These are phyloP conservation scores for Leucosporidium yakuticum DNA, from an alignment of 768 basidiomycete genomes.

Conservation along the genomic window DNA sequence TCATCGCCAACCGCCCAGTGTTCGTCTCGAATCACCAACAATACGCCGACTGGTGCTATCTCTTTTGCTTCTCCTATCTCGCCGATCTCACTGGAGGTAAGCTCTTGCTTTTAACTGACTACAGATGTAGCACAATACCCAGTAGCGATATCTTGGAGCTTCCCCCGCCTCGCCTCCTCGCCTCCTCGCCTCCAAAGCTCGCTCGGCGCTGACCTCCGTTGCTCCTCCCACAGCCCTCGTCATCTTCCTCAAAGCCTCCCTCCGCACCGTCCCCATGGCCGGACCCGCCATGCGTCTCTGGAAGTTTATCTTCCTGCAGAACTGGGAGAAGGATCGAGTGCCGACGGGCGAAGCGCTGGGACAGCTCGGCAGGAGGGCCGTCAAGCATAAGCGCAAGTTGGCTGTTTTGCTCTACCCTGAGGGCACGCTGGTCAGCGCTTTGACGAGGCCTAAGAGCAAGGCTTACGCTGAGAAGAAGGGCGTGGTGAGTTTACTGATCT, in stretches of 20 bases:
- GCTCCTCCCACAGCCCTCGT: slow-evolving; percentile 48
- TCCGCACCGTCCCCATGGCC: slow-evolving; percentile 79
- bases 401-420: slow-evolving; percentile 89
- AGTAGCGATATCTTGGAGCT: no score
- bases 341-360: slow-evolving; percentile 8
- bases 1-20: slow-evolving; percentile 74
- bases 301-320: slow-evolving; percentile 31
- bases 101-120: no score
- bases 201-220: background rate
- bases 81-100: slow-evolving; percentile 58
- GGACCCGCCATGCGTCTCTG: slow-evolving; percentile 47
- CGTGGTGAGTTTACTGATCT: slow-evolving; percentile 59
- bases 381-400: slow-evolving; percentile 49
- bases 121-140: no score
- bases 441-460: slow-evolving; percentile 77
- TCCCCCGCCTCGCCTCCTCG: no score
- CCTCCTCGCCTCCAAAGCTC: background rate
- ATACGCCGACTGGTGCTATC: slow-evolving; percentile 58
- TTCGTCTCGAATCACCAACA: slow-evolving; percentile 75
- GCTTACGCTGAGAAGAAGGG: slow-evolving; percentile 84
- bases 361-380: background rate
- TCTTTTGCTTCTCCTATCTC: slow-evolving; percentile 75
- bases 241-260: slow-evolving; percentile 86
- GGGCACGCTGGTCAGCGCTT: slow-evolving; percentile 82
- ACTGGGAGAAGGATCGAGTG: background rate